A percentile compares a stretch with the other conserved stretches of the same genome.
These are phyloP conservation scores for Gleditsia sinensis DNA, from an alignment of 306 rosid species.

Conservation along the genomic window DNA sequence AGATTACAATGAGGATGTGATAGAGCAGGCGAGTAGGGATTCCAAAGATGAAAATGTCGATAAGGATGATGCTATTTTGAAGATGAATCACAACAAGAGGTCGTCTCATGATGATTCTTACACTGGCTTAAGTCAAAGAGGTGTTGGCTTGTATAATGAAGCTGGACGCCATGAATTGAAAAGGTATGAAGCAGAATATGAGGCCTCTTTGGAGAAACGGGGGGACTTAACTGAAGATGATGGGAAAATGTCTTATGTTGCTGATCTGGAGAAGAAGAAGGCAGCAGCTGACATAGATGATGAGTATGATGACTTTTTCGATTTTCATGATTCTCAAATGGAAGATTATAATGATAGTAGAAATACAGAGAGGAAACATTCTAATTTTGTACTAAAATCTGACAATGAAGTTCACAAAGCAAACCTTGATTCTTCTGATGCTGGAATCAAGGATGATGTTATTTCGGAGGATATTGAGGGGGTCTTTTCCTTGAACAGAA, in stretches of 20 bases:
- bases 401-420: constrained; percentile 44
- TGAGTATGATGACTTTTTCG: constrained; percentile 76
- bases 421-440: constrained; percentile 40
- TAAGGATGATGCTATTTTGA: constrained; percentile 34
- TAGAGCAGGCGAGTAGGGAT: constrained; percentile 41
- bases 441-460: constrained; percentile 36
- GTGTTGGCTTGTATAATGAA: constrained; percentile 77
- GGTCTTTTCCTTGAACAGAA: constrained; percentile 43
- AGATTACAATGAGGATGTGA: constrained; percentile 69
- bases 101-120: constrained; percentile 41
- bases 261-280: constrained; percentile 48
- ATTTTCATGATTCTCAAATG: constrained; percentile 49
- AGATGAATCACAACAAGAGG: constrained; percentile 38
- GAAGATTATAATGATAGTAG: constrained; percentile 55
- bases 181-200: constrained; percentile 79
- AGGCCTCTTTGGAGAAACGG: constrained; percentile 66
- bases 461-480: constrained; percentile 47
- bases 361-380: constrained; percentile 39
- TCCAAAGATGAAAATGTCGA: constrained; percentile 33
- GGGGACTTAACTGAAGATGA: constrained; percentile 34
- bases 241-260: constrained; percentile 32
- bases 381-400: constrained; percentile 34
- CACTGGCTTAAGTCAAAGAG: constrained; percentile 45
- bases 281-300: constrained; percentile 56
- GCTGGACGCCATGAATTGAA: constrained; percentile 88